phyloP scores from a whole-genome alignment of 495 filamentous ascomycete species.

The Astrothelium subdiscretum region DNA sequence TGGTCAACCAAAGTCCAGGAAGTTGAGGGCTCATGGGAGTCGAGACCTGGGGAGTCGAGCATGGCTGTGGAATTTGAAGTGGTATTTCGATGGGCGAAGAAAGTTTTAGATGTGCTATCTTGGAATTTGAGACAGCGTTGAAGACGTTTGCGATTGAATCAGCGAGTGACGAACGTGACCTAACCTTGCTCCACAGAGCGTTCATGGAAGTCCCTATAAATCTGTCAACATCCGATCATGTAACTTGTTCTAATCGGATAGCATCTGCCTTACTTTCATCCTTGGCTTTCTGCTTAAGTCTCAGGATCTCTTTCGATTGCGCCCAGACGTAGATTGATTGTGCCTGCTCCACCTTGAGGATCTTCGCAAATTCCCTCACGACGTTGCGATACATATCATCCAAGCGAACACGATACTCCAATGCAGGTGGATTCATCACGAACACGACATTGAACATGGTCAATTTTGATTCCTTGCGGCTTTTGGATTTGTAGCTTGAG shows the following conservation, averaged over 20 bases:
- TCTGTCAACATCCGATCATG: not conserved
- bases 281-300: constrained; percentile 64
- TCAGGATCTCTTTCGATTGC: constrained; percentile 66
- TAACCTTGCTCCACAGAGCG: constrained; percentile 54
- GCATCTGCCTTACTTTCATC: constrained; percentile 37
- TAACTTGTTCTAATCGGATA: constrained; percentile 2
- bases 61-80: constrained; percentile 74
- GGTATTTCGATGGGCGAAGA: constrained; percentile 54
- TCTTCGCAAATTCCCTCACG: constrained; percentile 78
- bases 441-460: constrained; percentile 97
- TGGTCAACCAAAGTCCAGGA: constrained; percentile 74
- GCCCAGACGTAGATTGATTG: constrained; percentile 78
- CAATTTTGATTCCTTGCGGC: constrained; percentile 35
- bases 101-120: constrained; percentile 62
- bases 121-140: constrained; percentile 65
- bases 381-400: constrained; percentile 78
- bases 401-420: constrained; percentile 62
- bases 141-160: constrained; percentile 72
- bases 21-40: constrained; percentile 51
- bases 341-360: constrained; percentile 81
- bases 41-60: constrained; percentile 62
- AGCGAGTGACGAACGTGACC: constrained; percentile 66
- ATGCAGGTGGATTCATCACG: constrained; percentile 64
- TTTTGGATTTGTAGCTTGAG: not conserved
- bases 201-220: constrained; percentile 41